A percentile compares a stretch with the other conserved stretches of the same genome.
Conservation (phyloP, 106 monocot genomes). For the Acorus gramineus region DNA sequence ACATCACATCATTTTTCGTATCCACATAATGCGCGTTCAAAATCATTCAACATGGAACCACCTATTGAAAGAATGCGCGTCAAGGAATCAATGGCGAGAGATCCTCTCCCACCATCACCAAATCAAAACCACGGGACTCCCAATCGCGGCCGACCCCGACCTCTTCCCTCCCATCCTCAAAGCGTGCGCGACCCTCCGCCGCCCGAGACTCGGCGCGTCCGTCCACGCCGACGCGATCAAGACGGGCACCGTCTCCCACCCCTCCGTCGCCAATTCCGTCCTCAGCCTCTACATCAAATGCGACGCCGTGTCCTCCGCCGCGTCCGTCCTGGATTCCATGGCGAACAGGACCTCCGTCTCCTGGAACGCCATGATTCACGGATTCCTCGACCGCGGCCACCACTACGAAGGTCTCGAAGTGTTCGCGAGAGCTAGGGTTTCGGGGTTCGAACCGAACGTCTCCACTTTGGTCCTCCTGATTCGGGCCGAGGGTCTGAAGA, state of each 20-base stretch:
- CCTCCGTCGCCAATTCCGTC: constrained; percentile 47
- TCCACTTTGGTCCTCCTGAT: constrained; percentile 58
- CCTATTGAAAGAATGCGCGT: too few species aligned
- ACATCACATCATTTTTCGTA: too few species aligned
- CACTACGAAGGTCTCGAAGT: constrained; percentile 22
- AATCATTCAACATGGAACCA: too few species aligned
- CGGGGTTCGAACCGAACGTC: constrained; percentile 39
- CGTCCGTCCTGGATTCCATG: constrained; percentile 30
- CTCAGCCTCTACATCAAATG: constrained; percentile 64
- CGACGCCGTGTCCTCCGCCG: constrained; percentile 31
- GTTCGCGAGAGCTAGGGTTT: constrained; percentile 30
- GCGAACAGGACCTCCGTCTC: constrained; percentile 54
- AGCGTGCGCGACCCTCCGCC: constrained; percentile 23
- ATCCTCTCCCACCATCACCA: constrained; percentile 18
- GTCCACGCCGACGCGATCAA: constrained; percentile 54
- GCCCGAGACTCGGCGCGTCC: constrained; percentile 22
- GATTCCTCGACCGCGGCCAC: constrained; percentile 31
- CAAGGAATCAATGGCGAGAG: neutral
- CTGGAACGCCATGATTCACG: constrained; percentile 65
- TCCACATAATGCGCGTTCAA: too few species aligned
- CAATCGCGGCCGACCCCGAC: constrained; percentile 3
- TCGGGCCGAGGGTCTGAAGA: constrained; percentile 31
- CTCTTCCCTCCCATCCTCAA: constrained; percentile 46
- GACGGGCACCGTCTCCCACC: constrained; percentile 25
- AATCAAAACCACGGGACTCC: constrained; percentile 2